Evolutionary conservation across 2,329 filamentous ascomycete genomes (phyloP).

Genomic region (Orbilia quercus): DNA sequence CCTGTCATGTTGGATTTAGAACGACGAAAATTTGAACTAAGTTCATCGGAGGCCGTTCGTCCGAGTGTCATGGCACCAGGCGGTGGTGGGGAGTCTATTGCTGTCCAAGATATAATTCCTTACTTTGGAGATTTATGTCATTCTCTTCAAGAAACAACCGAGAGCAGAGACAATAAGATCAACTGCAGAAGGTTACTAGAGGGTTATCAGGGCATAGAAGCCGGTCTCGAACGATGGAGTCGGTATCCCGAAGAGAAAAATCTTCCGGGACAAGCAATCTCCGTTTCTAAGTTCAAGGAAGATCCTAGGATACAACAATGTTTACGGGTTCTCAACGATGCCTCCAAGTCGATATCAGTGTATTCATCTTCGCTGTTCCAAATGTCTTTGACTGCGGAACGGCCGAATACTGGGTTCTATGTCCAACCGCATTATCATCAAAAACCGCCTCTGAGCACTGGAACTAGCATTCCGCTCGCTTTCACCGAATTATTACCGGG

Average conservation of each 20-base stretch:
- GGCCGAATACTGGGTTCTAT: conserved; percentile 59
- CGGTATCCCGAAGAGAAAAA: conserved; percentile 51
- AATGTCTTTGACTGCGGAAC: conserved; percentile 60
- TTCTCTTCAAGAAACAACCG: conserved; percentile 59
- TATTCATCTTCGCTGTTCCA: conserved; percentile 59
- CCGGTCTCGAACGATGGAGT: conserved; percentile 58
- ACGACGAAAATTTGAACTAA: conserved; percentile 59
- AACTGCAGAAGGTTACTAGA: conserved; percentile 59
- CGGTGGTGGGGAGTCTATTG: conserved; percentile 57
- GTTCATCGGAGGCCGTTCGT: conserved; percentile 56
- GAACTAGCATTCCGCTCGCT: conserved; percentile 60
- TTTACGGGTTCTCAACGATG: conserved; percentile 53
- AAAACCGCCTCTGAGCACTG: conserved; percentile 59
- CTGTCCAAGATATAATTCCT: conserved; percentile 59
- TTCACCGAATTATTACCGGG: conserved; percentile 59
- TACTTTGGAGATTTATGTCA: conserved; percentile 61
- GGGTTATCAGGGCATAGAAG: conserved; percentile 57
- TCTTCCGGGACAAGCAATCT: conserved; percentile 33
- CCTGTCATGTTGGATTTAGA: conserved; percentile 60
- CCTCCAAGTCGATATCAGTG: conserved; percentile 58
- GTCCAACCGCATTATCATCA: conserved; percentile 60
- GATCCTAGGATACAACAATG: conserved; percentile 57
- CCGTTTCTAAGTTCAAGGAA: conserved; percentile 52
- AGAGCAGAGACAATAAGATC: conserved; percentile 58
- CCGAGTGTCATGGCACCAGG: conserved; percentile 59